Evolutionary conservation across 1,139 yeast species (phyloP).

Genomic region (Protomyces arabidopsidicola): DNA sequence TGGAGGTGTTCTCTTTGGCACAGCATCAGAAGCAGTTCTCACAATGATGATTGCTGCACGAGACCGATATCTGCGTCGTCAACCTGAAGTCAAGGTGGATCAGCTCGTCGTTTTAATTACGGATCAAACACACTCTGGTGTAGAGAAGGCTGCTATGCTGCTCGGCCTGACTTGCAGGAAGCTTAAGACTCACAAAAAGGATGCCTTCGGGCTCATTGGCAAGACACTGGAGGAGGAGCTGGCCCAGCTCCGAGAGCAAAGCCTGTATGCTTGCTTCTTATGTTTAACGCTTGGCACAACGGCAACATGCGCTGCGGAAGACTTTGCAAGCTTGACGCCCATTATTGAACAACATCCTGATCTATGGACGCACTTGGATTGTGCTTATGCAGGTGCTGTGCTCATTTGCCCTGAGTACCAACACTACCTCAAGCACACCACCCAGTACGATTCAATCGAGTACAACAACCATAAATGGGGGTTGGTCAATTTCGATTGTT

Average conservation of each 20-base stretch:
- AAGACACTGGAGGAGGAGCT: constrained; percentile 29
- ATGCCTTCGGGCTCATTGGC: constrained; percentile 32
- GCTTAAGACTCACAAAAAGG: constrained; percentile 31
- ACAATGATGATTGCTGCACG: constrained; percentile 35
- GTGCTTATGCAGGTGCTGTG: constrained; percentile 35
- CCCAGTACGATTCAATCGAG: constrained; percentile 34
- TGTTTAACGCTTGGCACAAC: constrained; percentile 35
- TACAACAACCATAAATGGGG: constrained; percentile 35
- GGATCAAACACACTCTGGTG: constrained; percentile 34
- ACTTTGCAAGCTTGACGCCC: constrained; percentile 30
- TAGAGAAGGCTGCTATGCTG: constrained; percentile 34
- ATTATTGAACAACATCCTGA: constrained; percentile 10
- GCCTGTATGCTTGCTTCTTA: constrained; percentile 33
- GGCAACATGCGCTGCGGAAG: constrained; percentile 34
- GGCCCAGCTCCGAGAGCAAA: constrained; percentile 28
- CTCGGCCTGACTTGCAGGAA: constrained; percentile 32
- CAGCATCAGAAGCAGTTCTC: constrained; percentile 34
- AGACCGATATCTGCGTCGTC: constrained; percentile 32
- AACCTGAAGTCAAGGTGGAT: constrained; percentile 27
- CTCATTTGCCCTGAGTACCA: constrained; percentile 33
- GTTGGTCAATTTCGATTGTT: constrained; percentile 34
- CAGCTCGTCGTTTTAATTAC: constrained; percentile 33
- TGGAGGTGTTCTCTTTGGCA: constrained; percentile 35
- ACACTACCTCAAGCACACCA: constrained; percentile 30
- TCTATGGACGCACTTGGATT: constrained; percentile 34